phyloP scores from a whole-genome alignment of 192 early-diverging fungal species.

The Gonapodya prolifera region DNA sequence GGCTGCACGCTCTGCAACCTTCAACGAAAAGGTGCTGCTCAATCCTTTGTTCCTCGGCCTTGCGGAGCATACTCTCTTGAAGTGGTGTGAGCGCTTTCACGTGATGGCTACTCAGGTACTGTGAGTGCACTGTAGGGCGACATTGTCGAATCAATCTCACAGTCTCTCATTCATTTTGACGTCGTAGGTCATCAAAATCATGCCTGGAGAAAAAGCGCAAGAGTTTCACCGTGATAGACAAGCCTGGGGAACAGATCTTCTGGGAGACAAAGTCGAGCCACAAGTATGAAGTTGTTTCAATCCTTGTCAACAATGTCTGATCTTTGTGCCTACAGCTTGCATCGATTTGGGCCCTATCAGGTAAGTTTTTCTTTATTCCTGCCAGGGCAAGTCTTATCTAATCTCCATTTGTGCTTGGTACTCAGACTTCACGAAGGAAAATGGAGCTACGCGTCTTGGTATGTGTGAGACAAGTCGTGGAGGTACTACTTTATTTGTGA shows the following conservation, averaged over 20 bases:
- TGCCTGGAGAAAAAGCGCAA: neutral
- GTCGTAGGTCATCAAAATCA: neutral
- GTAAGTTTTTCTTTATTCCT: too few relatives aligned
- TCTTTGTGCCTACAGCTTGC: too few relatives aligned
- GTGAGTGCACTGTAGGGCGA: neutral
- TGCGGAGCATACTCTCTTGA: neutral
- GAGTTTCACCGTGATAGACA: neutral
- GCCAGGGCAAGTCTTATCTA: neutral
- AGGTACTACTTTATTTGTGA: neutral
- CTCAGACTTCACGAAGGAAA: neutral
- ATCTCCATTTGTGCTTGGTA: neutral
- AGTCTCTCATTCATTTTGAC: too few relatives aligned
- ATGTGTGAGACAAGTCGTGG: neutral
- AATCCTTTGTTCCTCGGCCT: neutral
- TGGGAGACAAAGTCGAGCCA: constrained; percentile 1
- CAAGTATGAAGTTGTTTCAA: too few relatives aligned
- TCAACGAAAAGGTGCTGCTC: constrained; percentile 1
- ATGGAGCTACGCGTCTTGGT: neutral
- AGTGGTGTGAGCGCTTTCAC: neutral
- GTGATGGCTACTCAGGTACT: constrained; percentile 4
- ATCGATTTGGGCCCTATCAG: constrained; percentile 2
- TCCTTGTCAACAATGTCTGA: too few relatives aligned
- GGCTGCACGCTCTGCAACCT: neutral
- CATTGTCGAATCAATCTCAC: too few relatives aligned
- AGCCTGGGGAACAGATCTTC: neutral